Evolutionary conservation across 108 stramenopile genomes (phyloP), one percentile per base, ranked within the genome.

Genomic region (Fistulifera pelliculosa): DNA sequence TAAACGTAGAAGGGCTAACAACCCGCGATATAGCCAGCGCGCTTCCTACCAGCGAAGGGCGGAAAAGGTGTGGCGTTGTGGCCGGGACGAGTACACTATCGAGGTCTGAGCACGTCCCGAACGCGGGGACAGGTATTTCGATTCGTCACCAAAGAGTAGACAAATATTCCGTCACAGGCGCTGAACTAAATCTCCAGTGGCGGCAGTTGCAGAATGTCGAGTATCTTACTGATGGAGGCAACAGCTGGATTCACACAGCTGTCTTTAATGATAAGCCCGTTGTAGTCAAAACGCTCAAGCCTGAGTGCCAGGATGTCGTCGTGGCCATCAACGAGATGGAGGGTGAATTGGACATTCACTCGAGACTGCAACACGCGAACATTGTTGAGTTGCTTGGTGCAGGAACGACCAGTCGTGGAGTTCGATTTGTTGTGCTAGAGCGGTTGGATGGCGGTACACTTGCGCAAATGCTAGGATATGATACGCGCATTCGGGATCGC

Each of bases 281-380:
- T 14, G 92, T 93, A 10, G 77, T 93, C 38, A 93, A 93, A 67
- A 89, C 87, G 16, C 71, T 93, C 17, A 87, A 89, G 53, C 92
- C 92, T 14, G 92, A 93, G 58, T 89, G 87, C 55, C 87, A 90
- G 64, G 92, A 93, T 67, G 62, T 85, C 18, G 85, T 77, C 12
- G 27, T 89, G 41, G 92, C 92, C 13, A 87, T 93, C 26, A 90
- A 85, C 62, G 92, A 93, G 66, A 93, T 93, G 35, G 92, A 93
- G 69, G 79, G 76, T 2, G 92, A 93, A 45, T 66, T 93, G 27
- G 72, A 66, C 12, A 70, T 93, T 43, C 92, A 93, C 55, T 63
- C 85, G 16, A 61, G 80, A 53, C 61, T 93, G 48, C 69, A 85
- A 31, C 87, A 93, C 71, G 61, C 69, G 22, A 83, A 85, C 50